phyloP scores from a whole-genome alignment of 2,329 filamentous ascomycete species.

The Penicillium sp. region DNA sequence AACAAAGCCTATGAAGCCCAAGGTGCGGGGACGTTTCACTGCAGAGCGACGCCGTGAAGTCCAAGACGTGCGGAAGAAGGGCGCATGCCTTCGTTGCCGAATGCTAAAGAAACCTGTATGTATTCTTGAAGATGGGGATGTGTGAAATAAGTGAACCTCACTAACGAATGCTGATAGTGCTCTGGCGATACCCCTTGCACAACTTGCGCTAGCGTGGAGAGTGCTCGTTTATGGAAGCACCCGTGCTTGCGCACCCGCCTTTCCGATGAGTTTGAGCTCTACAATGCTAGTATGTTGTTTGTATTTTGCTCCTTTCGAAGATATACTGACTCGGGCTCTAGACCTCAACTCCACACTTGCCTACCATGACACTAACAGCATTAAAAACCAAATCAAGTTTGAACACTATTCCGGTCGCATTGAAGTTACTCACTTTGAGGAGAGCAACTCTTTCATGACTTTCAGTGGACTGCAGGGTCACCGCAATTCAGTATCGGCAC shows the following conservation, averaged over 20 bases:
- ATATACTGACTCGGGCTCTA: constrained; percentile 25
- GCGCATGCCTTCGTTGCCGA: constrained; percentile 62
- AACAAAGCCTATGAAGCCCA: constrained; percentile 45
- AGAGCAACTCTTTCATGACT: constrained; percentile 50
- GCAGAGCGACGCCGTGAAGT: constrained; percentile 59
- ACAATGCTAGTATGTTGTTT: constrained; percentile 49
- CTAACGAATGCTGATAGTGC: constrained; percentile 41
- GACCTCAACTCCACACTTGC: constrained; percentile 54
- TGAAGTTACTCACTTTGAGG: constrained; percentile 57
- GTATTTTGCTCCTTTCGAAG: not conserved
- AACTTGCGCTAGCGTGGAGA: constrained; percentile 60
- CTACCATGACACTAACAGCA: constrained; percentile 51
- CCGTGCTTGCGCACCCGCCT: constrained; percentile 60
- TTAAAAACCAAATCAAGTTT: constrained; percentile 51
- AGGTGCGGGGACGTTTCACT: constrained; percentile 57
- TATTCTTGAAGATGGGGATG: not conserved
- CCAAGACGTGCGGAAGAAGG: constrained; percentile 59
- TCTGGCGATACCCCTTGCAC: constrained; percentile 61
- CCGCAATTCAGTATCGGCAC: constrained; percentile 36
- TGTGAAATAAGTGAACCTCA: not conserved
- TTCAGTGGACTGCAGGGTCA: constrained; percentile 46
- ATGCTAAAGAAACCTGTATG: constrained; percentile 62
- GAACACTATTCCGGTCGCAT: constrained; percentile 53
- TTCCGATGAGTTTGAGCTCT: constrained; percentile 59
- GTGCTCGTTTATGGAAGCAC: constrained; percentile 61